phyloP scores from a whole-genome alignment of 208 protist genomes.

The Trypanosomatidae sp. region DNA sequence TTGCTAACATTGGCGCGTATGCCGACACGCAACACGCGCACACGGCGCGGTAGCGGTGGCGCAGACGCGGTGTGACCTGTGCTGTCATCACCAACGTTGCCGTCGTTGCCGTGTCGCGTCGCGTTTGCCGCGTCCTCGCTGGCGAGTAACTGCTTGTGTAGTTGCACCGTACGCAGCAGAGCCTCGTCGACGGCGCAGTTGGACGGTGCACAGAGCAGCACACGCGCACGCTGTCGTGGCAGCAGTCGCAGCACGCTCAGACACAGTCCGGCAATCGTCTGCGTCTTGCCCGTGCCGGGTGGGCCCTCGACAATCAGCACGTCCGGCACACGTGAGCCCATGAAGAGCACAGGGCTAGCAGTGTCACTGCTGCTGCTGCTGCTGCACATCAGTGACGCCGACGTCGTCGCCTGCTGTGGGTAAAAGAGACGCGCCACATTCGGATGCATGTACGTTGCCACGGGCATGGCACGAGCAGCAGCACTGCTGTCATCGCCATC shows the following conservation, averaged over 20 bases:
- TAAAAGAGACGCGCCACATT: background rate
- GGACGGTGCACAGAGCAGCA: constrained; percentile 74
- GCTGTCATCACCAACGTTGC: background rate
- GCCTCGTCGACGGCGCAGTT: constrained; percentile 83
- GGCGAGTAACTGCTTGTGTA: constrained; percentile 12
- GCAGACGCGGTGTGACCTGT: background rate
- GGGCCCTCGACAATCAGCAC: constrained; percentile 77
- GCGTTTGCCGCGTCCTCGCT: background rate
- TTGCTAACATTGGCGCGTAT: constrained; percentile 41
- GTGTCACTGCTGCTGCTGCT: background rate
- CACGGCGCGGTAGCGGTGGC: constrained; percentile 1
- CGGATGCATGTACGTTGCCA: background rate
- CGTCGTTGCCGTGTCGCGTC: background rate
- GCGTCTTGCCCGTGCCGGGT: constrained; percentile 86
- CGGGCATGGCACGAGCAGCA: background rate
- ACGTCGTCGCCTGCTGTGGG: background rate
- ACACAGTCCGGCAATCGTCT: constrained; percentile 63
- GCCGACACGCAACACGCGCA: constrained; percentile 40
- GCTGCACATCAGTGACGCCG: background rate
- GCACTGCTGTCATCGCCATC: background rate
- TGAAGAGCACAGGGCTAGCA: background rate
- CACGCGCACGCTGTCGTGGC: constrained; percentile 5
- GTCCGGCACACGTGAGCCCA: constrained; percentile 11
- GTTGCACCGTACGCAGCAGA: constrained; percentile 41
- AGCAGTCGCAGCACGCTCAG: constrained; percentile 57